phyloP scores from a whole-genome alignment of 2,329 filamentous ascomycete species.

The Tolypocladium paradoxum region DNA sequence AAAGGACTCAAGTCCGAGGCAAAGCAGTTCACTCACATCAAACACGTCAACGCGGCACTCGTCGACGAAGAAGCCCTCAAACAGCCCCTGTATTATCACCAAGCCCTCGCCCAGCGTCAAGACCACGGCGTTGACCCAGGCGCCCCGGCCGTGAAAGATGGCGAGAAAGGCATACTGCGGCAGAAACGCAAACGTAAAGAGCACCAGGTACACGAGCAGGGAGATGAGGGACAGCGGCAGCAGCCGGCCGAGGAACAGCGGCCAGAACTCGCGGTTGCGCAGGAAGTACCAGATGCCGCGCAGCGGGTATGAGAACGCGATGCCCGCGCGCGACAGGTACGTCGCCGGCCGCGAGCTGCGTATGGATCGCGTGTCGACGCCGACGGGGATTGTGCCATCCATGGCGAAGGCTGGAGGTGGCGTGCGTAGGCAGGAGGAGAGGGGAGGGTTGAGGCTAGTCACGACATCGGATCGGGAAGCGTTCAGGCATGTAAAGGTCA shows the following conservation, averaged over 20 bases:
- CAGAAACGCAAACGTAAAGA: constrained; percentile 82
- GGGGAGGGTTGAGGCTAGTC: background rate
- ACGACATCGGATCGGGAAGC: background rate
- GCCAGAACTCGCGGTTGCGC: constrained; percentile 68
- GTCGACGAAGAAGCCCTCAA: constrained; percentile 74
- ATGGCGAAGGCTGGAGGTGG: background rate
- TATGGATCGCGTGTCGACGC: constrained; percentile 3
- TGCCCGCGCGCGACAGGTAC: constrained; percentile 32
- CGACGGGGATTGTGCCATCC: constrained; percentile 4
- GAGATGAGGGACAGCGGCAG: constrained; percentile 76
- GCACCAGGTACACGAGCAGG: constrained; percentile 66
- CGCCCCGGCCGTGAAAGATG: constrained; percentile 76
- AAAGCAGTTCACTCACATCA: constrained; percentile 45
- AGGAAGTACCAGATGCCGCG: constrained; percentile 76
- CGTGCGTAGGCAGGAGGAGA: background rate
- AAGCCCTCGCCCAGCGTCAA: constrained; percentile 76
- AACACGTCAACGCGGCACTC: constrained; percentile 73
- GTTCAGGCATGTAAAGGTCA: too few relatives aligned
- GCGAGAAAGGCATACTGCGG: constrained; percentile 83
- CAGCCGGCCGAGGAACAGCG: constrained; percentile 66
- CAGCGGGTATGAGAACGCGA: constrained; percentile 44
- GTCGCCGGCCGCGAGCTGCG: constrained; percentile 19
- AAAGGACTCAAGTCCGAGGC: background rate
- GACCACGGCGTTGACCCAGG: constrained; percentile 84
- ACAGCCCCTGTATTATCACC: constrained; percentile 58